Evolutionary conservation across 352 stramenopile species (phyloP), one percentile per base, ranked within the genome.

Genomic region (Pythium scleroteichum): DNA sequence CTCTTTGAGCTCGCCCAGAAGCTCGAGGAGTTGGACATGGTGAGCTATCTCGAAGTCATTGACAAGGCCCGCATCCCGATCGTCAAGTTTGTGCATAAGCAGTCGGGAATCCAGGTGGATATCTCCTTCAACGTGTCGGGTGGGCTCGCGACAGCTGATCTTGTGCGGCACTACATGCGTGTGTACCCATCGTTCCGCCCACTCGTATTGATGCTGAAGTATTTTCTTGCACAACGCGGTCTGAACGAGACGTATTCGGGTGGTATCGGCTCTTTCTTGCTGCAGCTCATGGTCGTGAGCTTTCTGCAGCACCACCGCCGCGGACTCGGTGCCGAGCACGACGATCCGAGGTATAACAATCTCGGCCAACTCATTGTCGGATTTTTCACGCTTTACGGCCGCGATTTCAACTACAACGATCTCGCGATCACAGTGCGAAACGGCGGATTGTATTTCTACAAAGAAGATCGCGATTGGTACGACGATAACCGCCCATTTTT

Each of bases 241-340:
- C 70, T 98, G 23, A 98, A 98, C 68, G 92, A 98, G 74, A 98
- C 96, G 27, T 99, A 97, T 57, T 85, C 80, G 13, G 96, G 96
- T 12, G 96, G 96, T 6, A 80, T 98, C 9, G 96, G 95, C 19
- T 97, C 87, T 8, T 98, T 97, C 62, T 60, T 98, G 64, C 62
- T 98, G 38, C 92, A 98, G 71, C 78, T 98, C 52, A 97, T 98
- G 90, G 96, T 98, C 57, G 72, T 98, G 7, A 96, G 88, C 62
- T 98, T 97, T 61, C 72, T 98, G 38, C 96, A 99, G 71, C 87
- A 98, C 56, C 64, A 94, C 40, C 78, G 89, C 20, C 78, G 86
- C 9, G 64, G 80, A 3, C 61, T 89, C 1, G 71, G 69, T 16
- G 54, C 73, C 2, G 59, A 82, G 39, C 71, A 88, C 44, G 74